Conservation (phyloP, 2,329 filamentous ascomycete species). For the Nannizzia gypsea region DNA sequence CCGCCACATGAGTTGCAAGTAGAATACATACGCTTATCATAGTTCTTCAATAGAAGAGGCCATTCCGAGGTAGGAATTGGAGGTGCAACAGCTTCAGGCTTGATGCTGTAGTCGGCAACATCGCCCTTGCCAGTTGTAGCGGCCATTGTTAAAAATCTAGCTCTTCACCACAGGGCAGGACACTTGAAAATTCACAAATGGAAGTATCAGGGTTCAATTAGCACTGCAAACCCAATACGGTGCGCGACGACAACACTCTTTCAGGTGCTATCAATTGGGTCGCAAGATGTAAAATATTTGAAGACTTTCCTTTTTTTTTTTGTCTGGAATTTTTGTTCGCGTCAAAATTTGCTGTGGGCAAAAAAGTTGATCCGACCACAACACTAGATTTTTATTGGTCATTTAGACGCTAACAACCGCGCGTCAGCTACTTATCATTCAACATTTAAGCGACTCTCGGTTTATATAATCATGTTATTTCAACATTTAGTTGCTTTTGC, state of each 20-base stretch:
- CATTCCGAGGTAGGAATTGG: slow-evolving; percentile 75
- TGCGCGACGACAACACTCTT: neutral
- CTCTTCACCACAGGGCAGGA: neutral
- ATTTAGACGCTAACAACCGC: neutral
- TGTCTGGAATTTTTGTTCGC: neutral
- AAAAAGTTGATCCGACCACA: slow-evolving; percentile 1
- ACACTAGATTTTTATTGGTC: neutral
- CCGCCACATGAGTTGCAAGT: slow-evolving; percentile 2
- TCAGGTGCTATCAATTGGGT: slow-evolving; percentile 2
- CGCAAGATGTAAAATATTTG: slow-evolving; percentile 5
- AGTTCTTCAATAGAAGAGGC: slow-evolving; percentile 93
- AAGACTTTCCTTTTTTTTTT: slow-evolving; percentile 8
- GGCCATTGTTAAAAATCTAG: slow-evolving; percentile 18
- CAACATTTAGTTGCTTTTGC: too few species aligned
- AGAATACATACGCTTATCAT: slow-evolving; percentile 65
- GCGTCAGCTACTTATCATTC: neutral
- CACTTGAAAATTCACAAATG: neutral
- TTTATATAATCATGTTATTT: too few species aligned
- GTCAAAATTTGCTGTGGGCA: slow-evolving; percentile 4
- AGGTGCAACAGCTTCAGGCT: slow-evolving; percentile 73
- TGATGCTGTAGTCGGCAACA: slow-evolving; percentile 66
- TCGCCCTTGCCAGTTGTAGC: slow-evolving; percentile 47
- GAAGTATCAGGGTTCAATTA: neutral
- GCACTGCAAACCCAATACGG: neutral
- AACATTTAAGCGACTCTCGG: too few species aligned